Evolutionary conservation across 2,329 filamentous ascomycete species (phyloP), one percentile per base, ranked within the genome.

Genomic region (Penicillium verrucosum): DNA sequence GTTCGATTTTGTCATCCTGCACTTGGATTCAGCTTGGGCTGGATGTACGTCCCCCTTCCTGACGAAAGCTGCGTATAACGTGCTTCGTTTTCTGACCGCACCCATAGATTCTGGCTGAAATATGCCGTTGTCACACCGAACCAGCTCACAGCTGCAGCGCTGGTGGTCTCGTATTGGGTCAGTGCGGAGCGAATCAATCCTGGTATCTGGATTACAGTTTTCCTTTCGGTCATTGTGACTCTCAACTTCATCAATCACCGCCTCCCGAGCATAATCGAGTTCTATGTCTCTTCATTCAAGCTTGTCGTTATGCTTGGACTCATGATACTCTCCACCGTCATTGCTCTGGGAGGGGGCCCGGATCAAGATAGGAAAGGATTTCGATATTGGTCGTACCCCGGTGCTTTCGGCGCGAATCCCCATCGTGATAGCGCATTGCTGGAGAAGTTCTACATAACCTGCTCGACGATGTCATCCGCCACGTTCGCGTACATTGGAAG

Each of bases 61-160:
- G 40, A 14, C 1, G 23, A n/a, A 2, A 21, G 1, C n/a, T 29
- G 3, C 21, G n/a, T 14, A 25, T 11, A 23, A 1, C 32, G 25
- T 16, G 7, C n/a, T 8, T 27, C 32, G 8, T 12, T 38, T 16
- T 60, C 37, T 70, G 25, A 54, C 37, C 12, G 12, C 8, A 2
- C 9, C 45, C 32, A 34, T 57, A 76, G 73, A 61, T 76, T 73
- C 66, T 89, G 84, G 82, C 81, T 86, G 73, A 92, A 84, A 68
- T 94, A 93, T 74, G 89, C 93, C 71, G 90, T 95, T 67, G 84
- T 89, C 43, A 92, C 89, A 2, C 89, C 90, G 1, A 94, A 93
- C 68, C 90, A 95, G 70, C 79, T 94, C 40, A 93, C 90, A 0
- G 90, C 90, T 37, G 85, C 83, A 10, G 83, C 89, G 9, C 75